These are phyloP conservation scores for Aspergillus sp. DNA, from an alignment of 2,329 filamentous ascomycete genomes.

Conservation along the genomic window DNA sequence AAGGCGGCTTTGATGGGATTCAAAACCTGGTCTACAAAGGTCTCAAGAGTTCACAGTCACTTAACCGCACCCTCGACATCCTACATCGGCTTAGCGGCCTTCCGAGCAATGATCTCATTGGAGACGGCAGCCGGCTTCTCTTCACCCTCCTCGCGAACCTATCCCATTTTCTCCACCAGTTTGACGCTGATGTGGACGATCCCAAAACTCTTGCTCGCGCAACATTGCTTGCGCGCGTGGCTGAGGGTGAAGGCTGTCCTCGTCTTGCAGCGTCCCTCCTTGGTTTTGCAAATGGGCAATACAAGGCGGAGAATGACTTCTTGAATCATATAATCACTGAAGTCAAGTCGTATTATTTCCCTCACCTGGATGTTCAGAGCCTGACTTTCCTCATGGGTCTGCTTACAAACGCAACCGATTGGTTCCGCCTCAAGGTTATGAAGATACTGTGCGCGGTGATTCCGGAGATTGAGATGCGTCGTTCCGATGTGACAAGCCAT, in stretches of 20 bases:
- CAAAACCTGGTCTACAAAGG: constrained; percentile 89
- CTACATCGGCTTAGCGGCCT: constrained; percentile 77
- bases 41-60: constrained; percentile 78
- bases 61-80: constrained; percentile 73
- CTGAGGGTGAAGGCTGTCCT: constrained; percentile 68
- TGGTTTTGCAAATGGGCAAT: constrained; percentile 67
- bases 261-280: constrained; percentile 68
- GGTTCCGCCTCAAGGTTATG: constrained; percentile 94
- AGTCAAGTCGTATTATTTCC: constrained; percentile 75
- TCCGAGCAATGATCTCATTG: constrained; percentile 77
- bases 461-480: constrained; percentile 88
- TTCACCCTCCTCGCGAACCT: constrained; percentile 91
- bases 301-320: constrained; percentile 71
- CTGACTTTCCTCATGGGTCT: constrained; percentile 88
- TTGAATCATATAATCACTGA: constrained; percentile 71
- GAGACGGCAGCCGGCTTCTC: constrained; percentile 76
- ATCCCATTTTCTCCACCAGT: constrained; percentile 75
- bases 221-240: constrained; percentile 67
- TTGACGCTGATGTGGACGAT: constrained; percentile 65
- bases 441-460: constrained; percentile 81
- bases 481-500: constrained; percentile 83
- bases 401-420: constrained; percentile 81
- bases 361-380: constrained; percentile 77
- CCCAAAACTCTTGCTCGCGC: constrained; percentile 62
- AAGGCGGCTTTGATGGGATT: constrained; percentile 82